phyloP scores from a whole-genome alignment of 208 protist genomes.

The Trypanosomatidae sp. region DNA sequence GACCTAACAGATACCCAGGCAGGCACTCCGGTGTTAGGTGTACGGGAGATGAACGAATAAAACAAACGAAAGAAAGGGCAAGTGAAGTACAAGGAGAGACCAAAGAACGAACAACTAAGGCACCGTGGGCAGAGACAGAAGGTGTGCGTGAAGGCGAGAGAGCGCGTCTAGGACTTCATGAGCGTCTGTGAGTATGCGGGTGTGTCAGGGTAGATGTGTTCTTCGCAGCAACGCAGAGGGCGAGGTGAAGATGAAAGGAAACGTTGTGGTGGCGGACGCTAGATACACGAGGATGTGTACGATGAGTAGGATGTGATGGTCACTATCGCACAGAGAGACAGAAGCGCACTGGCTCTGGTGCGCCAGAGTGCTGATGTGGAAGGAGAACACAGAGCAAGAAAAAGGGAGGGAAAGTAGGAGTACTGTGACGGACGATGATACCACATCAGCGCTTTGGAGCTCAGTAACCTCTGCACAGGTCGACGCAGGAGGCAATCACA shows the following conservation, averaged over 20 bases:
- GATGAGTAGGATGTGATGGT: background rate
- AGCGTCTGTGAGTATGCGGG: background rate
- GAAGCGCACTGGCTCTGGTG: background rate
- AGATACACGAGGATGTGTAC: background rate
- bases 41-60: background rate
- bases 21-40: too few species aligned
- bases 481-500: background rate
- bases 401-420: background rate
- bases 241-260: background rate
- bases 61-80: background rate
- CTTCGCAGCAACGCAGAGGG: background rate
- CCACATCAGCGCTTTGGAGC: background rate
- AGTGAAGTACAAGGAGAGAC: background rate
- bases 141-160: background rate
- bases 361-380: background rate
- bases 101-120: background rate
- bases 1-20: too few species aligned
- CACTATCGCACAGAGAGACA: background rate
- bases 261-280: background rate
- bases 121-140: background rate
- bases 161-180: background rate
- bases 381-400: slow-evolving; percentile 16
- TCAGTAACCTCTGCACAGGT: background rate
- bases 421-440: background rate
- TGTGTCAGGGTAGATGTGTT: background rate